phyloP scores from a whole-genome alignment of 1,284 basidiomycete species.

The Sporisorium graminicola region DNA sequence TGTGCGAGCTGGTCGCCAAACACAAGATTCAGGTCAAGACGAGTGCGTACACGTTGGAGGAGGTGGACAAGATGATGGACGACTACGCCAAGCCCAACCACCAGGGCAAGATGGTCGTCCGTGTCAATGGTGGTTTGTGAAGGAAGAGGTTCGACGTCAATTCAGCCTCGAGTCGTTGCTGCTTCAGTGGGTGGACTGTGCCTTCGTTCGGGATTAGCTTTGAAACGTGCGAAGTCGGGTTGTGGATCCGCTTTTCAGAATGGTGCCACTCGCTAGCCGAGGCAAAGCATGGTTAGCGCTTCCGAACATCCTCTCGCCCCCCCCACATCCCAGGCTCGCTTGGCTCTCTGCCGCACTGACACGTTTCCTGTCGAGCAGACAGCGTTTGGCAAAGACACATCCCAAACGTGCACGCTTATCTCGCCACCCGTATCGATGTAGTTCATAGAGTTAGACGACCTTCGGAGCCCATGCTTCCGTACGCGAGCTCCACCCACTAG shows the following conservation, averaged over 20 bases:
- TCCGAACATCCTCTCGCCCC: constrained; percentile 20
- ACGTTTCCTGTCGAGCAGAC: neutral
- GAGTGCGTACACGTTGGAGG: constrained; percentile 42
- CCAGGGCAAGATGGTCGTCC: constrained; percentile 43
- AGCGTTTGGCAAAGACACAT: too few relatives aligned
- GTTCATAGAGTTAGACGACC: too few relatives aligned
- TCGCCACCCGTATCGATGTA: neutral
- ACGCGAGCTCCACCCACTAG: neutral
- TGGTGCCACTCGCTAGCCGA: constrained; percentile 10
- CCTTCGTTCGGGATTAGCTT: too few relatives aligned
- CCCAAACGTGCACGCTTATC: neutral
- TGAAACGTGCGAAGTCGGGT: neutral
- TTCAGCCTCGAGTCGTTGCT: too few relatives aligned
- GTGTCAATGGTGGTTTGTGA: constrained; percentile 20
- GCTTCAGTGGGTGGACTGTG: too few relatives aligned
- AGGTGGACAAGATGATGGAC: constrained; percentile 40
- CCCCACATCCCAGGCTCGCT: neutral
- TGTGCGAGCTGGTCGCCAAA: constrained; percentile 53
- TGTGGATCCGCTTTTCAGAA: neutral
- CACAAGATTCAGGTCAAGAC: constrained; percentile 45
- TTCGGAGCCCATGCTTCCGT: neutral
- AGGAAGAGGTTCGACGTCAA: too few relatives aligned
- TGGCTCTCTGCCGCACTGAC: neutral
- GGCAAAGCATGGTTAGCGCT: constrained; percentile 5
- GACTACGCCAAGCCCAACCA: constrained; percentile 37